These are phyloP conservation scores for Thielaviopsis cerberus DNA, from an alignment of 2,329 filamentous ascomycete genomes.

Conservation along the genomic window DNA sequence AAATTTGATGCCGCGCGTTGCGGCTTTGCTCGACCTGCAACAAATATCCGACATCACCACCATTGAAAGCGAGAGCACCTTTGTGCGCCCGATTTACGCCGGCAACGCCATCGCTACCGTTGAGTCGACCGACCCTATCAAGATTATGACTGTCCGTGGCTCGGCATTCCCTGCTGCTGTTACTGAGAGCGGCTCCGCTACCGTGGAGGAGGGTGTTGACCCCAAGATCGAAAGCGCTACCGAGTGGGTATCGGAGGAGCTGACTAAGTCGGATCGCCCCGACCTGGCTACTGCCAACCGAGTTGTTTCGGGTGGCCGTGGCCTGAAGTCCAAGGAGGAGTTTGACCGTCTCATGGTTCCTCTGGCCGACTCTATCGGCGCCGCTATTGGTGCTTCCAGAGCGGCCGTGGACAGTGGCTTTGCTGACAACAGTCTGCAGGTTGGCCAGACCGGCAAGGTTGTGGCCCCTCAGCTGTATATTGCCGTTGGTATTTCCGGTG, in stretches of 20 bases:
- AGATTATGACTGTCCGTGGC: conserved; percentile 80
- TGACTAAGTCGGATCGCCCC: conserved; percentile 82
- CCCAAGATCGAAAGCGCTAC: conserved; percentile 54
- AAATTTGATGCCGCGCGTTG: conserved; percentile 76
- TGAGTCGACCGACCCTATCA: conserved; percentile 68
- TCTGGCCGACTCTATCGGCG: conserved; percentile 76
- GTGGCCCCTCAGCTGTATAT: conserved; percentile 91
- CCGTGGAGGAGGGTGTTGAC: conserved; percentile 66
- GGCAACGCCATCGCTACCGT: conserved; percentile 95
- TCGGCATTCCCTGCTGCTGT: conserved; percentile 72
- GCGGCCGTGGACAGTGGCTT: conserved; percentile 95
- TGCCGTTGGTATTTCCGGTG: conserved; percentile 86
- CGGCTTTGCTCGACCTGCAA: conserved; percentile 78
- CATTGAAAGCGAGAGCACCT: conserved; percentile 80
- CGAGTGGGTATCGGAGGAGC: conserved; percentile 86
- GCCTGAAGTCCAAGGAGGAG: conserved; percentile 93
- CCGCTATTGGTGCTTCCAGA: conserved; percentile 87
- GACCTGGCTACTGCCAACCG: conserved; percentile 76
- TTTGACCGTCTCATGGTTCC: conserved; percentile 87
- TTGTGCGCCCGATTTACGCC: conserved; percentile 91
- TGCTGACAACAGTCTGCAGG: conserved; percentile 93
- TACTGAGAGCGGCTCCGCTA: conserved; percentile 52
- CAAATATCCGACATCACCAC: conserved; percentile 82
- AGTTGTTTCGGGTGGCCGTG: conserved; percentile 85
- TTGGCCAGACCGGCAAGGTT: conserved; percentile 97